These are phyloP conservation scores for Phaseolus coccineus DNA, from an alignment of 331 rosid species.

Conservation along the genomic window DNA sequence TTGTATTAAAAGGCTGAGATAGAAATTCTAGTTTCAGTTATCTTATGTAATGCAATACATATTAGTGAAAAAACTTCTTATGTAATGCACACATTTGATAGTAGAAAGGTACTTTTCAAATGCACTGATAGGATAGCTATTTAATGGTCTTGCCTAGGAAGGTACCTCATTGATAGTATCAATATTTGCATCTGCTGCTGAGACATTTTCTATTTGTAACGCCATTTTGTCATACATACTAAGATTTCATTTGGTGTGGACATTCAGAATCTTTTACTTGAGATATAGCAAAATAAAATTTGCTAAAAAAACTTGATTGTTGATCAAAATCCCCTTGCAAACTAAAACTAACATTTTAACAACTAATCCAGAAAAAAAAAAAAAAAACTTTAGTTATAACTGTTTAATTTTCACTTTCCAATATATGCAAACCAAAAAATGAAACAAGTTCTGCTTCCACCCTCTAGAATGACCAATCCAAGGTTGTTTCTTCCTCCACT, in stretches of 20 bases:
- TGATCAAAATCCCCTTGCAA: too few relatives aligned
- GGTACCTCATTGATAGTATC: conserved; percentile 16
- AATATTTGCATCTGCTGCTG: conserved; percentile 2
- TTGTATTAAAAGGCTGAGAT: conserved; percentile 55
- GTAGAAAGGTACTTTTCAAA: conserved; percentile 18
- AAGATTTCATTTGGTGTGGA: not conserved
- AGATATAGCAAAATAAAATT: not conserved
- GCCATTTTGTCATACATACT: not conserved
- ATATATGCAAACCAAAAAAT: too few relatives aligned
- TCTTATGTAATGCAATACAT: conserved; percentile 44
- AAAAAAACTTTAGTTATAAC: too few relatives aligned
- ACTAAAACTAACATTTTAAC: too few relatives aligned
- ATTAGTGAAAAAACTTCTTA: conserved; percentile 38
- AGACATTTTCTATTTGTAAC: not conserved
- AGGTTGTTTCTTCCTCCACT: too few relatives aligned
- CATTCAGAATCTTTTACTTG: conserved; percentile 3
- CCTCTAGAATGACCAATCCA: too few relatives aligned
- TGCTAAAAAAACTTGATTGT: too few relatives aligned
- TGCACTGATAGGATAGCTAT: not conserved
- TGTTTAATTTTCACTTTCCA: too few relatives aligned
- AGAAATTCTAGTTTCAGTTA: conserved; percentile 51
- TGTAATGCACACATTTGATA: conserved; percentile 19
- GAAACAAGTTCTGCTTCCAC: too few relatives aligned
- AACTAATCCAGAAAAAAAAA: too few relatives aligned
- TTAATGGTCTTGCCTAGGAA: conserved; percentile 1